A percentile compares a stretch with the other conserved stretches of the same genome.
Conservation (phyloP, 768 basidiomycete genomes). For the Lactarius psammicola region DNA sequence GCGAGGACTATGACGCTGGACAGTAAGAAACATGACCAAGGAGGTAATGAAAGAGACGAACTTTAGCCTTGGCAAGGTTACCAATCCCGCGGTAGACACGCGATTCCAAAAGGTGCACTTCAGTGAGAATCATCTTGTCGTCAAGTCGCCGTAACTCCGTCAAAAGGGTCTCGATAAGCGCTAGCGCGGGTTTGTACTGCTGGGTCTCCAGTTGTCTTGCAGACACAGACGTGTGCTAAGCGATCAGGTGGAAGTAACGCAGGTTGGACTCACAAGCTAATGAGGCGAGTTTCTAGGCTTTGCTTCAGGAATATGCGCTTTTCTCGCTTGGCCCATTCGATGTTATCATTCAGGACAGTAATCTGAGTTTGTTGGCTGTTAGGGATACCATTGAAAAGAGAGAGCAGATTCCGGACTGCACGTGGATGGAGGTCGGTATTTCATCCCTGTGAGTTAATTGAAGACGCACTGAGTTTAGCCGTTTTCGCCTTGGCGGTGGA, state of each 20-base stretch:
- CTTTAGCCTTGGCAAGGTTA: conserved; percentile 90
- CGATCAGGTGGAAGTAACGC: neutral
- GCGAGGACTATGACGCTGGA: conserved; percentile 56
- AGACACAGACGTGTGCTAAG: neutral
- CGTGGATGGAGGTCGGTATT: conserved; percentile 6
- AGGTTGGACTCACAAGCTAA: conserved; percentile 54
- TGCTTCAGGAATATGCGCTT: conserved; percentile 97
- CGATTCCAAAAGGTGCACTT: conserved; percentile 93
- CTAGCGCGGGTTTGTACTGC: conserved; percentile 74
- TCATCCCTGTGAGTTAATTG: neutral
- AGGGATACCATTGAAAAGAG: conserved; percentile 81
- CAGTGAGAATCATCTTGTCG: conserved; percentile 97
- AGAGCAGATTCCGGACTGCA: conserved; percentile 88
- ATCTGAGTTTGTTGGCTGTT: conserved; percentile 75
- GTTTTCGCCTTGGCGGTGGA: conserved; percentile 98
- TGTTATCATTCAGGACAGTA: conserved; percentile 82
- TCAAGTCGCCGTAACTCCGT: conserved; percentile 90
- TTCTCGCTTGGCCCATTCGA: conserved; percentile 87
- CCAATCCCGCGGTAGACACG: conserved; percentile 86
- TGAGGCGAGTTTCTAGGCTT: conserved; percentile 85
- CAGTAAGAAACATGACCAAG: neutral
- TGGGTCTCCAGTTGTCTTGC: conserved; percentile 68
- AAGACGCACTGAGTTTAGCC: conserved; percentile 76
- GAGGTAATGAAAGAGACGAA: conserved; percentile 33
- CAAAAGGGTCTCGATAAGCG: conserved; percentile 82